Evolutionary conservation across 1,284 basidiomycete species (phyloP).

Genomic region (Ustilago nuda): DNA sequence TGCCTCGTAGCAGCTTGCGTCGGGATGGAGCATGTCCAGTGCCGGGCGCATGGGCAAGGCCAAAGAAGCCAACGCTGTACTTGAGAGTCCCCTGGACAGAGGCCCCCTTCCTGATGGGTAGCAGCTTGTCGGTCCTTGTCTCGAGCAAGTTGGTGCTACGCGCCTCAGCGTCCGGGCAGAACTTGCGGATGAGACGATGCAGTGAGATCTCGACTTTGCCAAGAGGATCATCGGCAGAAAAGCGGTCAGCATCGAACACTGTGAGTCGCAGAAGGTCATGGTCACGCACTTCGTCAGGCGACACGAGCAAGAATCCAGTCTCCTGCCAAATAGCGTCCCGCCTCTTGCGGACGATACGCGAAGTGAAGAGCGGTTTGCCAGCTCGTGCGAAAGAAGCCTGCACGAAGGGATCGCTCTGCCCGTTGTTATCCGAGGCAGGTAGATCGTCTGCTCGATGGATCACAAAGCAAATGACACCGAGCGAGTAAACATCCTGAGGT

Average conservation of each 20-base stretch:
- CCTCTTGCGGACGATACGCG: slow-evolving; percentile 53
- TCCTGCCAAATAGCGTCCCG: slow-evolving; percentile 63
- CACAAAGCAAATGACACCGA: slow-evolving; percentile 60
- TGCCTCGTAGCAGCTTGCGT: slow-evolving; percentile 42
- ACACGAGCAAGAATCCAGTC: slow-evolving; percentile 54
- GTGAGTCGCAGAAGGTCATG: slow-evolving; percentile 58
- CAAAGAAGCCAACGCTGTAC: slow-evolving; percentile 62
- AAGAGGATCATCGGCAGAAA: slow-evolving; percentile 65
- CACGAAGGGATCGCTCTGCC: slow-evolving; percentile 64
- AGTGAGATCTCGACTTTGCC: slow-evolving; percentile 62
- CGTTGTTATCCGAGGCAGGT: slow-evolving; percentile 59
- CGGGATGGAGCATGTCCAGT: slow-evolving; percentile 39
- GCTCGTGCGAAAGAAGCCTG: slow-evolving; percentile 56
- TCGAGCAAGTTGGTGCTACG: slow-evolving; percentile 51
- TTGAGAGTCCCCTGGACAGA: slow-evolving; percentile 55
- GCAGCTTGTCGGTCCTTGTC: slow-evolving; percentile 49
- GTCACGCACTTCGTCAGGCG: slow-evolving; percentile 61
- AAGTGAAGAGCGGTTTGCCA: slow-evolving; percentile 60
- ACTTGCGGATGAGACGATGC: slow-evolving; percentile 52
- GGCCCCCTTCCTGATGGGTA: slow-evolving; percentile 53
- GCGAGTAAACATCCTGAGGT: slow-evolving; percentile 56
- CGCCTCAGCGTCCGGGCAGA: slow-evolving; percentile 24
- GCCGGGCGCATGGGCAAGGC: slow-evolving; percentile 48
- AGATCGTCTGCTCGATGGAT: slow-evolving; percentile 60
- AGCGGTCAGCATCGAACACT: slow-evolving; percentile 64